These are phyloP conservation scores for Zancudomyces culisetae DNA, from an alignment of 371 early-diverging fungal genomes.

Conservation along the genomic window DNA sequence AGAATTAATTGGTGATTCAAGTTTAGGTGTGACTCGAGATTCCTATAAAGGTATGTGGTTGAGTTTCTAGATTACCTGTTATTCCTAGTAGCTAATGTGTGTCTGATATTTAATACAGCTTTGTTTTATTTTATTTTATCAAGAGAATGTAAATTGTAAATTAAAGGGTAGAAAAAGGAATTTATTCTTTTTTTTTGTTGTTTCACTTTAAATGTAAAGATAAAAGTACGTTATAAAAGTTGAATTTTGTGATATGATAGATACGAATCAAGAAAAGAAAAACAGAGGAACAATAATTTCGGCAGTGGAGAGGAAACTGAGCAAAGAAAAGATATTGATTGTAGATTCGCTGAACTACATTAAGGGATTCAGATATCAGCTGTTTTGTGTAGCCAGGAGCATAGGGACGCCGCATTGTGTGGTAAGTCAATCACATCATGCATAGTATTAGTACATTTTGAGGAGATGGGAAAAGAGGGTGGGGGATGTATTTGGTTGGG, in stretches of 20 bases:
- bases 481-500: neutral
- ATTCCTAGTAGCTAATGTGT: too few species aligned
- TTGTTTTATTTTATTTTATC: too few species aligned
- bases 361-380: conserved; percentile 92
- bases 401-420: conserved; percentile 79
- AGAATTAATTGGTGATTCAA: conserved; percentile 61
- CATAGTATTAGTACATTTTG: neutral
- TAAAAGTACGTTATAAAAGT: too few species aligned
- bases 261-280: conserved; percentile 66
- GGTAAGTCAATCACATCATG: conserved; percentile 32
- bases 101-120: too few species aligned
- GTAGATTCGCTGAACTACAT: conserved; percentile 90
- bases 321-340: conserved; percentile 68
- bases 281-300: conserved; percentile 76
- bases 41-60: conserved; percentile 42
- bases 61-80: too few species aligned
- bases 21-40: conserved; percentile 35
- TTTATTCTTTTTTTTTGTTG: neutral
- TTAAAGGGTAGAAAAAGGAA: too few species aligned
- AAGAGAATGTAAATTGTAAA: too few species aligned
- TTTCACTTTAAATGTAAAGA: neutral
- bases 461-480: neutral
- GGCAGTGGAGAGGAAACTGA: conserved; percentile 66
- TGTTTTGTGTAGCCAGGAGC: conserved; percentile 77
- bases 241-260: too few species aligned